Evolutionary conservation across 306 rosid genomes (phyloP), one percentile per base, ranked within the genome.

Genomic region (Sicyos edulis): DNA sequence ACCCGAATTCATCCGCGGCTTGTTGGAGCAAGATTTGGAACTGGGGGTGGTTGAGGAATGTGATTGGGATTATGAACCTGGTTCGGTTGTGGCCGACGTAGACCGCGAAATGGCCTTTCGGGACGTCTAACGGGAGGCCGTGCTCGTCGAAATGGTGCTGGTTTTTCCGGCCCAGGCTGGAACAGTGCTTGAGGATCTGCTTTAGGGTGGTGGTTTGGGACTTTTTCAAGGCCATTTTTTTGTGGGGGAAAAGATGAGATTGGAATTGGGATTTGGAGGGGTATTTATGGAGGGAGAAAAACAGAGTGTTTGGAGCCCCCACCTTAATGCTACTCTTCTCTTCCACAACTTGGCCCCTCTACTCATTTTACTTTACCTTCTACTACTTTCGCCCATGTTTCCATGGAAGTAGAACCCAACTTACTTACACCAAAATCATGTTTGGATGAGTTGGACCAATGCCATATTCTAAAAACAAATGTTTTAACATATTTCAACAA

Each of bases 1-100:
- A 95, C 14, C 99, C 99, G 59, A 87, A 91, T 79, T 91, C 99
- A 49, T 95, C 96, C 37, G 90, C 99, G 2, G 99, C 99, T 66
- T 85, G 87, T 16, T 89, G 87, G 9, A 95, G 91, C n/a, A 95
- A 83, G 47, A 59, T 79, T 74, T 87, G 97, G 47, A 95, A 95
- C 84, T 91, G 88, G 1, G 99, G 96, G 24, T 85, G 80, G 42
- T 77, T 83, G 1, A 95, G 83, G 70, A 86, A 83, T 4, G 92
- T 85, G 54, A 95, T 85, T 0, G 99, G 99, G 3, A 95, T 83
- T 61, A 95, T 84, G 81, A 86, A 80, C 77, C 99, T 86, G 86
- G 86, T 95, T 77, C 99, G 84, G 68, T 89, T 87, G 57, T 86
- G 88, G 2, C 99, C 97, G 11, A 95, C 99, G 40, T 95, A 95